Evolutionary conservation across 306 rosid genomes (phyloP), one percentile per base, ranked within the genome.

Genomic region (Ochetophila trinervis): DNA sequence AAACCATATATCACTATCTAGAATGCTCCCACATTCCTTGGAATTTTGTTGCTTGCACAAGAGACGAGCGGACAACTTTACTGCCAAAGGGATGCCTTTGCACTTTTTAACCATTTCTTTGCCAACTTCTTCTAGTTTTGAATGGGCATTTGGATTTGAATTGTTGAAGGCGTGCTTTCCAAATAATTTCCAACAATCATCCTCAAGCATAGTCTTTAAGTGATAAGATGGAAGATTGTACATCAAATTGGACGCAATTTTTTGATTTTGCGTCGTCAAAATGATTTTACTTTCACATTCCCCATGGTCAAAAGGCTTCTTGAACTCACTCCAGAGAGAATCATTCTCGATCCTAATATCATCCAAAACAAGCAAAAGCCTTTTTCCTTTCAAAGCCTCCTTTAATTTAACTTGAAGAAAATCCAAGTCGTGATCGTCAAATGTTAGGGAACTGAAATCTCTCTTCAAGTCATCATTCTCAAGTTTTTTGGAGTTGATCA

Each of bases 81-180:
- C 53, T 14, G 71, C 62, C 32, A 8, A 66, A 54, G 3, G 74
- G 66, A 27, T 71, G 34, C 79, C 79, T 4, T 35, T 48, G 44
- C 82, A 81, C 44, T 73, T 81, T 0, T 0, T 5, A n/a, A 54
- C 58, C 2, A 76, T 76, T 23, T 51, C 19, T 40, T 17, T 32
- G 0, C 77, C 85, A 24, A 75, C 30, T 9, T 4, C 34, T 65
- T 51, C 45, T 14, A 65, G 22, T 7, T 65, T 1, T 45, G 45
- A 10, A 63, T 47, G 23, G 1, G 56, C 68, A 63, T 0, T 18
- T 1, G 44, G 19, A 1, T 24, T 18, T 52, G 22, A 10, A 21
- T 52, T 18, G 14, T 14, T 34, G 4, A 70, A 37, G 23, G 60
- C 75, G 50, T 22, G 53, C 20, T 19, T 60, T 34, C 27, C 27